Evolutionary conservation across 108 stramenopile genomes (phyloP).

Genomic region (Skeletonema tropicum): DNA sequence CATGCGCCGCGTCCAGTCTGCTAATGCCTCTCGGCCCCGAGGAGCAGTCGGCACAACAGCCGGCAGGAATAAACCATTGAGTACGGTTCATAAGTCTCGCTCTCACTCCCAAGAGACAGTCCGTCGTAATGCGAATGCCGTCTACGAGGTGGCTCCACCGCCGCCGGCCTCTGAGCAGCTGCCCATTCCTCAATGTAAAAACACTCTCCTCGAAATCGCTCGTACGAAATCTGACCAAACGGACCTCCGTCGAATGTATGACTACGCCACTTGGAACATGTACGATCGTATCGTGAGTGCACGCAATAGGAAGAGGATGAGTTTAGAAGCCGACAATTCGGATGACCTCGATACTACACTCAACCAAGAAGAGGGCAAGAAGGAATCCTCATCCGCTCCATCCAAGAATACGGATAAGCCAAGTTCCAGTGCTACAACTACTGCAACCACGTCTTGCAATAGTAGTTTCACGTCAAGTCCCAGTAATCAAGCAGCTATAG

Average conservation of each 20-base stretch:
- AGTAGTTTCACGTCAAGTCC: slow-evolving; percentile 4
- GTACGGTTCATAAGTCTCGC: background rate
- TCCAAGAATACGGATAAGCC: slow-evolving; percentile 2
- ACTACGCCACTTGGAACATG: slow-evolving; percentile 39
- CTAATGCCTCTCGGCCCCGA: background rate
- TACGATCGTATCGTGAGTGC: slow-evolving; percentile 36
- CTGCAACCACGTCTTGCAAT: slow-evolving; percentile 3
- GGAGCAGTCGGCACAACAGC: background rate
- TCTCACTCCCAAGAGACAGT: background rate
- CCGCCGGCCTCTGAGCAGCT: slow-evolving; percentile 1
- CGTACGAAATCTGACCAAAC: background rate
- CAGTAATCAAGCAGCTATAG: background rate
- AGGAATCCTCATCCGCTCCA: background rate
- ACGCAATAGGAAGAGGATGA: slow-evolving; percentile 5
- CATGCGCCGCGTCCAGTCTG: slow-evolving; percentile 1
- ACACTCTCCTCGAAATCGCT: background rate
- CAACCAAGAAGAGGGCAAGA: background rate
- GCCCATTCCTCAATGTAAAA: slow-evolving; percentile 4
- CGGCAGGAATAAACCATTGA: background rate
- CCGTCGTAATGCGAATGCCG: background rate
- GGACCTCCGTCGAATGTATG: slow-evolving; percentile 27
- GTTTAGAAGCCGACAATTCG: background rate
- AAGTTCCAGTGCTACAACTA: background rate
- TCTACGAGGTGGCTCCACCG: background rate
- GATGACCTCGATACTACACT: background rate